phyloP scores from a whole-genome alignment of 192 early-diverging fungal species.

The Mortierella claussenii region DNA sequence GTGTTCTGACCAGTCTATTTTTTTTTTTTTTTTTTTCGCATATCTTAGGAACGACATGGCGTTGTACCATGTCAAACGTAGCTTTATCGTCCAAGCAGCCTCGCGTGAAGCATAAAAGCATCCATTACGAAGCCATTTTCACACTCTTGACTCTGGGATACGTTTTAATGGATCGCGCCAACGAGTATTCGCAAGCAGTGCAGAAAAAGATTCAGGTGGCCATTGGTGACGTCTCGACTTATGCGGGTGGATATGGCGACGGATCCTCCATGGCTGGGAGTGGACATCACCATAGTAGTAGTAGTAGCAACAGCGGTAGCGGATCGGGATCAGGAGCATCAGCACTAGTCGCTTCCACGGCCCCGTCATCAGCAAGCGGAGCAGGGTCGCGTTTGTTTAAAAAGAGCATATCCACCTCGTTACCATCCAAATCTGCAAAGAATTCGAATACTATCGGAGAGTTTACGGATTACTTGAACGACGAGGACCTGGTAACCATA shows the following conservation, averaged over 20 bases:
- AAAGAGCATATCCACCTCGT: slow-evolving; percentile 11
- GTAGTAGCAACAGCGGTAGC: background rate
- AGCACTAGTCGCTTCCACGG: background rate
- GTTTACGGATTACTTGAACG: slow-evolving; percentile 47
- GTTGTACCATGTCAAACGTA: slow-evolving; percentile 61
- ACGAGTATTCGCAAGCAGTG: slow-evolving; percentile 17
- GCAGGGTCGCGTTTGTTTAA: slow-evolving; percentile 33
- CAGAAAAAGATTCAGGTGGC: slow-evolving; percentile 39
- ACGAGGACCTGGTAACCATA: slow-evolving; percentile 37
- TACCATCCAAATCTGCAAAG: slow-evolving; percentile 9
- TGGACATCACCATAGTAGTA: slow-evolving; percentile 9
- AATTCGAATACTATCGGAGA: slow-evolving; percentile 41
- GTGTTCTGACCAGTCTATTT: background rate
- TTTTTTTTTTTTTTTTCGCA: background rate
- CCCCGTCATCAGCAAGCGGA: background rate
- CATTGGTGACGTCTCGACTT: slow-evolving; percentile 39
- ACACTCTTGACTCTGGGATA: slow-evolving; percentile 63
- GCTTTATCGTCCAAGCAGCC: slow-evolving; percentile 58
- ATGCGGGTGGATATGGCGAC: slow-evolving; percentile 52
- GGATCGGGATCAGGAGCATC: slow-evolving; percentile 2
- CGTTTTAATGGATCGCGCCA: slow-evolving; percentile 42
- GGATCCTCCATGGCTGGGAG: slow-evolving; percentile 51
- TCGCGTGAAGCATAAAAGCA: slow-evolving; percentile 57
- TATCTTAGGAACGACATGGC: slow-evolving; percentile 67
- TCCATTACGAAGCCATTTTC: slow-evolving; percentile 67